Evolutionary conservation across 2,329 filamentous ascomycete genomes (phyloP).

Genomic region (Stagonosporopsis cucurbitacearum): DNA sequence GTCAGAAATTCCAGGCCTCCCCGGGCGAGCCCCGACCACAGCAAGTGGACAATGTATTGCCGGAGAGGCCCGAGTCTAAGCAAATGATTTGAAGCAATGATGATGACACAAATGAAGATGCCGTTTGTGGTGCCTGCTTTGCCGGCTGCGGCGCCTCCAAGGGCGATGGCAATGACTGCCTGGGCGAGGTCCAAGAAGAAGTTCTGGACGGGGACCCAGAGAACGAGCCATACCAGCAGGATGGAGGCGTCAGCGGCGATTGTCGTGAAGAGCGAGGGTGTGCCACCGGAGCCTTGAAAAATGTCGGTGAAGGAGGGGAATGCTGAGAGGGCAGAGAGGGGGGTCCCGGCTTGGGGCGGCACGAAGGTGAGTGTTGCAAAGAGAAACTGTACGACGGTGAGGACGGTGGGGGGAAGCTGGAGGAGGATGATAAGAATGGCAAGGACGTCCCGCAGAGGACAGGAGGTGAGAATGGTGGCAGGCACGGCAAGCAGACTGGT

Average conservation of each 20-base stretch:
- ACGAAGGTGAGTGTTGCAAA: conserved; percentile 95
- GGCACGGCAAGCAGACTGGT: conserved; percentile 73
- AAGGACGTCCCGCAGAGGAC: conserved; percentile 92
- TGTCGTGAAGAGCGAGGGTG: conserved; percentile 84
- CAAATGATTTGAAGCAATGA: conserved; percentile 64
- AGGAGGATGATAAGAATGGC: conserved; percentile 95
- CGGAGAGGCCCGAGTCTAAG: conserved; percentile 60
- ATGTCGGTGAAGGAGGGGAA: conserved; percentile 86
- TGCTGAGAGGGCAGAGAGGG: conserved; percentile 75
- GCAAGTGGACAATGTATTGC: conserved; percentile 50
- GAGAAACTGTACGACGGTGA: conserved; percentile 88
- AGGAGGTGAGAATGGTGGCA: conserved; percentile 85
- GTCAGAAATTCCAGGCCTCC: conserved; percentile 50
- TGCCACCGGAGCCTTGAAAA: conserved; percentile 84
- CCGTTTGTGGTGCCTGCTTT: conserved; percentile 73
- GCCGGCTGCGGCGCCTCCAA: conserved; percentile 79
- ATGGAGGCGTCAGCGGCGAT: conserved; percentile 83
- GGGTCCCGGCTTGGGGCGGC: conserved; percentile 75
- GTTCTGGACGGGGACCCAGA: conserved; percentile 86
- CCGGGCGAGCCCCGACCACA: conserved; percentile 50
- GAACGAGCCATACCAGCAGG: conserved; percentile 82
- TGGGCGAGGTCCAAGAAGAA: conserved; percentile 90
- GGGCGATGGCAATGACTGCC: conserved; percentile 87
- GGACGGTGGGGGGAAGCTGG: conserved; percentile 84
- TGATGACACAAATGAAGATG: conserved; percentile 72